phyloP scores from a whole-genome alignment of 176 grass and related monocot genomes.

The Pontederia crassipes region DNA sequence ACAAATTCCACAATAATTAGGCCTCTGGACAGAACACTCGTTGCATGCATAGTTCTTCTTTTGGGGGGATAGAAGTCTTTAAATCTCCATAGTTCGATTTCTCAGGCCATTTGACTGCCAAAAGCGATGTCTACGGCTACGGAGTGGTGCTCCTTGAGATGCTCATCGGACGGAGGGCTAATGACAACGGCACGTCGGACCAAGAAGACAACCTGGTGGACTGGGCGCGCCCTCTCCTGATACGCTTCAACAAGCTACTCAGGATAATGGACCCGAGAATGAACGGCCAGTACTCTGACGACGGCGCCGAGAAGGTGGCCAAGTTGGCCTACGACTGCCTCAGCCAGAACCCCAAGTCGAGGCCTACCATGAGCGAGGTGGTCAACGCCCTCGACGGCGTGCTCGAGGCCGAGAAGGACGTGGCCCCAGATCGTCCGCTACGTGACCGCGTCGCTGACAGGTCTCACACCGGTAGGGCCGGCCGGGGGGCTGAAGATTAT shows the following conservation, averaged over 20 bases:
- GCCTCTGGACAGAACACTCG: too few relatives aligned
- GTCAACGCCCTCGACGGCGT: constrained; percentile 53
- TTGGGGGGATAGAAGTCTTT: too few relatives aligned
- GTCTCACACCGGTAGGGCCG: constrained; percentile 46
- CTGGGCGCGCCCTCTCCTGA: constrained; percentile 76
- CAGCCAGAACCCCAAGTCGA: constrained; percentile 84
- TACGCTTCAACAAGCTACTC: constrained; percentile 72
- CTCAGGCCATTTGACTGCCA: constrained; percentile 75
- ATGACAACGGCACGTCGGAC: constrained; percentile 67
- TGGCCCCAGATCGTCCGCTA: neutral
- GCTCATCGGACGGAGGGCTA: constrained; percentile 77
- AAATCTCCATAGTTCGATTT: neutral
- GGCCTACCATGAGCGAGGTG: constrained; percentile 66
- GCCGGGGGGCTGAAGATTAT: too few relatives aligned
- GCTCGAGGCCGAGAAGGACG: constrained; percentile 54
- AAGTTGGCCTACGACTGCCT: constrained; percentile 66
- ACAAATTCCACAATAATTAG: too few relatives aligned
- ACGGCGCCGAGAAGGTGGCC: constrained; percentile 61
- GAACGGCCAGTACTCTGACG: constrained; percentile 85
- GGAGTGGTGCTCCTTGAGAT: constrained; percentile 88
- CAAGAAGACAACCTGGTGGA: constrained; percentile 85
- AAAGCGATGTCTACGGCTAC: constrained; percentile 83
- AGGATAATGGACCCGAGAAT: constrained; percentile 91
- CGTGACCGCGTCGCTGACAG: constrained; percentile 48
- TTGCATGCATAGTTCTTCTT: neutral